phyloP scores from a whole-genome alignment of 2,329 filamentous ascomycete species.

The Tricladium varicosporioides region DNA sequence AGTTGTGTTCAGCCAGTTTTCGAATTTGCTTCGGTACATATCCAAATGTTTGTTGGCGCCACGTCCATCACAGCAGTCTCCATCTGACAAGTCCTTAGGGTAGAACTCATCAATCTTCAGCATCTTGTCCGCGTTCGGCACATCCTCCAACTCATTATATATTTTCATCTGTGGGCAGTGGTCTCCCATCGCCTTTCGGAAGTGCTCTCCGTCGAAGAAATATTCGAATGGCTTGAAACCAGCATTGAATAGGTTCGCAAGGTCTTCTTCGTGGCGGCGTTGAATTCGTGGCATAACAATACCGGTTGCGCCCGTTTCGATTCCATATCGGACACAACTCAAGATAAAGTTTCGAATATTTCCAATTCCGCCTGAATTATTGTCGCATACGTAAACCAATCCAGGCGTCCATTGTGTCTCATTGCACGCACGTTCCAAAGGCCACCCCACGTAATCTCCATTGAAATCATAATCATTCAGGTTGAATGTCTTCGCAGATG shows the following conservation, averaged over 20 bases:
- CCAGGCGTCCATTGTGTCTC: slow-evolving; percentile 43
- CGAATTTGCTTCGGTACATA: slow-evolving; percentile 26
- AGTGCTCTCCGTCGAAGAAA: slow-evolving; percentile 48
- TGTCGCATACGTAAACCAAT: slow-evolving; percentile 47
- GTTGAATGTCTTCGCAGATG: slow-evolving; percentile 16
- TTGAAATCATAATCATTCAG: slow-evolving; percentile 37
- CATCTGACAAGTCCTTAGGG: slow-evolving; percentile 27
- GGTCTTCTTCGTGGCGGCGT: slow-evolving; percentile 40
- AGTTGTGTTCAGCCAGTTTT: slow-evolving; percentile 23
- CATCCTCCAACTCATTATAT: slow-evolving; percentile 38
- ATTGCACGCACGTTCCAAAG: slow-evolving; percentile 42
- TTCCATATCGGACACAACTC: slow-evolving; percentile 48
- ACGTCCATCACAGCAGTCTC: slow-evolving; percentile 26
- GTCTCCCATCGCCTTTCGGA: slow-evolving; percentile 37
- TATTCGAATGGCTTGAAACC: slow-evolving; percentile 41
- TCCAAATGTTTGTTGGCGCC: slow-evolving; percentile 30
- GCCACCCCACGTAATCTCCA: slow-evolving; percentile 39
- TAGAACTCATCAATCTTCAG: slow-evolving; percentile 41
- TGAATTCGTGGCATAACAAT: slow-evolving; percentile 46
- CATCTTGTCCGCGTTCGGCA: slow-evolving; percentile 37
- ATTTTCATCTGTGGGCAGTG: slow-evolving; percentile 45
- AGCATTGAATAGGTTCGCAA: slow-evolving; percentile 42
- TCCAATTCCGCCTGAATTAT: slow-evolving; percentile 50
- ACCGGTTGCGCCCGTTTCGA: slow-evolving; percentile 47
- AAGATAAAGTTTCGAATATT: slow-evolving; percentile 51